Evolutionary conservation across 2,329 filamentous ascomycete species (phyloP).

Genomic region (Laburnicola sp.): DNA sequence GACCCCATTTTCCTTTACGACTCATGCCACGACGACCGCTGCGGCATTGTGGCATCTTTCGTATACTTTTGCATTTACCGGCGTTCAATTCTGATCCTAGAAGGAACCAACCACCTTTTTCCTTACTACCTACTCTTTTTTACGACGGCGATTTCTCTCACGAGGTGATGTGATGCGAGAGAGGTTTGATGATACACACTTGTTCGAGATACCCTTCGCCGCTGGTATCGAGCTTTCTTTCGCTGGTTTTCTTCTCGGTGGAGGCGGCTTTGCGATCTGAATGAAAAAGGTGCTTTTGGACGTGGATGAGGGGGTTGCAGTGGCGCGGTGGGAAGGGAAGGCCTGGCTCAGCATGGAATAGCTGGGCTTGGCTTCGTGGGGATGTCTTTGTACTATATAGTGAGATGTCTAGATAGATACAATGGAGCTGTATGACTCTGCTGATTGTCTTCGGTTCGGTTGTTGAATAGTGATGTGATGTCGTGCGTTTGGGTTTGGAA

Average conservation of each 20-base stretch:
- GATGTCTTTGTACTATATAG: too few relatives aligned
- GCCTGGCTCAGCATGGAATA: too few relatives aligned
- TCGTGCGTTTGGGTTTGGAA: too few relatives aligned
- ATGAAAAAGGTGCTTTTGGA: background rate
- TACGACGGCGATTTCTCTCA: slow-evolving; percentile 5
- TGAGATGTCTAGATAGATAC: too few relatives aligned
- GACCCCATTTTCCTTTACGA: slow-evolving; percentile 4
- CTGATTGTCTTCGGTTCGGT: too few relatives aligned
- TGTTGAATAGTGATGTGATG: too few relatives aligned
- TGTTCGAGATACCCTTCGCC: slow-evolving; percentile 42
- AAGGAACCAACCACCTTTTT: slow-evolving; percentile 15
- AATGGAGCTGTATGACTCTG: too few relatives aligned
- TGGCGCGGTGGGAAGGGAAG: too few relatives aligned
- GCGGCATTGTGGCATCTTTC: slow-evolving; percentile 1
- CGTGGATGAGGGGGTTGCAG: background rate
- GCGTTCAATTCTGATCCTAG: slow-evolving; percentile 22
- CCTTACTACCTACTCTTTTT: slow-evolving; percentile 9
- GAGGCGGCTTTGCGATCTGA: slow-evolving; percentile 3
- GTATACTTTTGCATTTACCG: slow-evolving; percentile 16
- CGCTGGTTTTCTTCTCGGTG: slow-evolving; percentile 20
- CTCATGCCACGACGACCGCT: slow-evolving; percentile 14
- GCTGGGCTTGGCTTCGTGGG: too few relatives aligned
- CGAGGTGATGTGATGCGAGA: background rate
- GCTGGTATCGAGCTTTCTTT: slow-evolving; percentile 43
- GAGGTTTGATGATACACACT: slow-evolving; percentile 17